These are phyloP conservation scores for Arxiozyma bovina DNA, from an alignment of 1,139 yeast species.

Conservation along the genomic window DNA sequence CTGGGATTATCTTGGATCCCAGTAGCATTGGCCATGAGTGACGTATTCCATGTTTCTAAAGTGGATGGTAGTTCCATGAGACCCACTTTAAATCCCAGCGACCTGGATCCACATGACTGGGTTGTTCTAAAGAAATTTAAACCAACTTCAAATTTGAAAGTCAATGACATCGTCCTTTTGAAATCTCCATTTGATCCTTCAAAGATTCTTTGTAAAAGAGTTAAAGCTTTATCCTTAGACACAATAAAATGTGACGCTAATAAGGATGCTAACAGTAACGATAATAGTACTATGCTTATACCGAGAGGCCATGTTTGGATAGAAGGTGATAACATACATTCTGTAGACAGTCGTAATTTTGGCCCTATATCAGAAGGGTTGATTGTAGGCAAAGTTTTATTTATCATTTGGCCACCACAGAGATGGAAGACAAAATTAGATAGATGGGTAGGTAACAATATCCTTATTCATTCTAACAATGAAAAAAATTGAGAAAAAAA, in stretches of 20 bases:
- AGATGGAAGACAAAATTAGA: constrained; percentile 38
- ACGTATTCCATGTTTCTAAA: constrained; percentile 63
- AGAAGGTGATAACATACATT: constrained; percentile 87
- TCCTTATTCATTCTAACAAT: constrained; percentile 5
- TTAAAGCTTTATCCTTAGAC: constrained; percentile 44
- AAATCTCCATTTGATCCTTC: constrained; percentile 75
- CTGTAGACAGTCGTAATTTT: constrained; percentile 73
- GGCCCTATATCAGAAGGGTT: constrained; percentile 80
- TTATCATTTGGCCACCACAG: constrained; percentile 58
- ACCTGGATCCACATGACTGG: constrained; percentile 43
- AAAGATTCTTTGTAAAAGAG: constrained; percentile 62
- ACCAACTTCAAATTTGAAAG: constrained; percentile 38
- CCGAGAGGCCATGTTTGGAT: constrained; percentile 88
- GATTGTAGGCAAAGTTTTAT: constrained; percentile 62
- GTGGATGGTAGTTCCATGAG: constrained; percentile 84
- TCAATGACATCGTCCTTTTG: constrained; percentile 70
- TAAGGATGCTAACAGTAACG: neutral
- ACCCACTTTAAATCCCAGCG: constrained; percentile 76
- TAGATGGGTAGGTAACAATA: constrained; percentile 21
- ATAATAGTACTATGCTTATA: constrained; percentile 22
- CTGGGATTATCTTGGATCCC: constrained; percentile 60
- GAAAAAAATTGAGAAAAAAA: neutral
- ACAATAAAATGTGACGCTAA: neutral
- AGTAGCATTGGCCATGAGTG: constrained; percentile 58
- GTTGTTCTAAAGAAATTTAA: constrained; percentile 64